Evolutionary conservation across 768 basidiomycete genomes (phyloP), one percentile per base, ranked within the genome.

Genomic region (Mycena indigotica): DNA sequence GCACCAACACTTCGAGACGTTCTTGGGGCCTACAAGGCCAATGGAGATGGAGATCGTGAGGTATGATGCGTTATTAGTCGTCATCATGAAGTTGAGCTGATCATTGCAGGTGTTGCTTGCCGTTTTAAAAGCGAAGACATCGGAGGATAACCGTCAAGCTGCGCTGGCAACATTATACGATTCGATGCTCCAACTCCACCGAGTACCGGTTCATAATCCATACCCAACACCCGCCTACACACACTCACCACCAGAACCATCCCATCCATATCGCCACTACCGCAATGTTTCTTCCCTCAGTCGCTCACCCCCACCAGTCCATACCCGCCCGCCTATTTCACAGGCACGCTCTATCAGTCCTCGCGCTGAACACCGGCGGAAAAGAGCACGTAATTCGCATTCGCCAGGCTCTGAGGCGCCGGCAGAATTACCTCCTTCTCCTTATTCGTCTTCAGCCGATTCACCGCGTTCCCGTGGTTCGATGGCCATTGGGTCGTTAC

Each of bases 1-100:
- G 91, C 94, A 1, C 93, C 95, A 0, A 86, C 77, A 59, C 79
- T 97, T 41, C 83, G 89, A 48, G 93, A 95, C 65, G 94, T 97
- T 40, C 84, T 97, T 24, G 81, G 83, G 35, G 93, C 94, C 6
- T 97, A 95, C 77, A 81, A 83, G 55, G 74, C 85, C 35, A 91
- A 87, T 67, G 95, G 95, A 58, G 91, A 95, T 59, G 94, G 93
- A 40, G 95, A 97, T 78, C 82, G 94, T 23, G 93, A 95, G 52
- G 46, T 48, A 25, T 28, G 46, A 26, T 48, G 13, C 6, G 15
- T 38, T n/a, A 26, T 16, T 16, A 10, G 19, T 5, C 13, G 21
- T 21, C 8, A 21, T 12, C 23, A 48, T 48, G 8, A 23, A 15
- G n/a, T 19, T 44, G 15, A 6, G 21, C 12, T 44, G 41, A 15